These are phyloP conservation scores for Liquidambar formosana DNA, from an alignment of 164 flowering plant genomes.

Conservation along the genomic window DNA sequence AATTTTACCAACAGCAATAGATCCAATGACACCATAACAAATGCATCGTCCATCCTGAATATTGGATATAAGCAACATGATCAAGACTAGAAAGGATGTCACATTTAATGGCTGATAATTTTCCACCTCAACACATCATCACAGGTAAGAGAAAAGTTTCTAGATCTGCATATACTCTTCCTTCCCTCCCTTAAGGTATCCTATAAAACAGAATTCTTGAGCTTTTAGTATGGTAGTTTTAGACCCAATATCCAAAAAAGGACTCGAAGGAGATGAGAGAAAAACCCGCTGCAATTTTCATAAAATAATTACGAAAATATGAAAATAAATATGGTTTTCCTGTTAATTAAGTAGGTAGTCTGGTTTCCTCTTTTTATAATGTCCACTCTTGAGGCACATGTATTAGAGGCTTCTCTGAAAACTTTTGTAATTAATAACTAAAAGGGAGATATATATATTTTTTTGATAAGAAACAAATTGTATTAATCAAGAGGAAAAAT, in stretches of 20 bases:
- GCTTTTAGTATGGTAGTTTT: neutral
- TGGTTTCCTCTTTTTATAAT: no score
- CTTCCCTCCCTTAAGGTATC: neutral
- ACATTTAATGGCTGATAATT: neutral
- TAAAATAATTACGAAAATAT: neutral
- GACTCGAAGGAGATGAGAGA: neutral
- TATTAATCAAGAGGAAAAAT: no score
- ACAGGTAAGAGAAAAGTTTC: neutral
- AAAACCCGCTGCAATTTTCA: neutral
- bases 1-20: neutral
- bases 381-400: no score
- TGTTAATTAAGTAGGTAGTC: no score
- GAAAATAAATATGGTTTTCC: no score
- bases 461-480: no score
- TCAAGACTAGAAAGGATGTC: neutral
- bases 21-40: neutral
- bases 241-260: neutral
- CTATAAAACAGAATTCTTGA: neutral
- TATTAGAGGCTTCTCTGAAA: no score
- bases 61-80: neutral
- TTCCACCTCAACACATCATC: neutral
- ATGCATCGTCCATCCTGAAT: neutral
- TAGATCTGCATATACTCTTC: neutral
- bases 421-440: no score
- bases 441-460: no score